Percentiles rank a stretch among this genome's conserved stretches.
Evolutionary conservation across 148 eudicot genomes (phyloP).

Genomic region (Dianthus caryophyllus): DNA sequence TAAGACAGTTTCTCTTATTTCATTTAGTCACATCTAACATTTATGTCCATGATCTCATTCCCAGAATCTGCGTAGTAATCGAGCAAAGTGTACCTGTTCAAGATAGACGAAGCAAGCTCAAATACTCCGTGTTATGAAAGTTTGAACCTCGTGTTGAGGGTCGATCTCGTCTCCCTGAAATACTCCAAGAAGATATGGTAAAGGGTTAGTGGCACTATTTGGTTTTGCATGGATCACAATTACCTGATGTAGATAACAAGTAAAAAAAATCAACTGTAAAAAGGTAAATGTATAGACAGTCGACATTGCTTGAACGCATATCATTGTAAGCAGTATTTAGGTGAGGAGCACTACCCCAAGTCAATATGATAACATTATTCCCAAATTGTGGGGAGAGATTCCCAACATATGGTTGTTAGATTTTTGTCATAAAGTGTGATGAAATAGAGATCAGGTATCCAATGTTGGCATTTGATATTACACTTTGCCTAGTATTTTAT

Average conservation of each 20-base stretch:
- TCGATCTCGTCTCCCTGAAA: too few relatives aligned
- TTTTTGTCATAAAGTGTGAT: constrained; percentile 22
- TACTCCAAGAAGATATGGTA: too few relatives aligned
- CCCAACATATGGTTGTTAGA: constrained; percentile 10
- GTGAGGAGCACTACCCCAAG: constrained; percentile 16
- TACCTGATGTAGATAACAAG: constrained; percentile 28
- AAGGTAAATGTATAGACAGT: constrained; percentile 24
- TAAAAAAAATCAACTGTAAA: too few relatives aligned
- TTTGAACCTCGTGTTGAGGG: not conserved
- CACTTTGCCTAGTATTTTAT: constrained; percentile 12
- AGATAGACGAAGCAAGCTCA: constrained; percentile 24
- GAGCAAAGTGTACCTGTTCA: constrained; percentile 61
- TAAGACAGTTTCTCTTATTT: not conserved
- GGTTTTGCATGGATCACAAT: not conserved
- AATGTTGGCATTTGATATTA: constrained; percentile 5
- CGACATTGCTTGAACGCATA: constrained; percentile 21
- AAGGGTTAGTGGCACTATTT: too few relatives aligned
- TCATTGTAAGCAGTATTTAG: constrained; percentile 20
- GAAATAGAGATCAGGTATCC: constrained; percentile 20
- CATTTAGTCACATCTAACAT: not conserved
- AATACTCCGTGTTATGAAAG: not conserved
- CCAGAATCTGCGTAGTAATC: constrained; percentile 55
- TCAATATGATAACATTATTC: constrained; percentile 15
- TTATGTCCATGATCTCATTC: not conserved
- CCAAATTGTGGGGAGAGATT: constrained; percentile 27